Conservation (phyloP, 2,329 filamentous ascomycete species). For the Pezicula rhizophila region DNA sequence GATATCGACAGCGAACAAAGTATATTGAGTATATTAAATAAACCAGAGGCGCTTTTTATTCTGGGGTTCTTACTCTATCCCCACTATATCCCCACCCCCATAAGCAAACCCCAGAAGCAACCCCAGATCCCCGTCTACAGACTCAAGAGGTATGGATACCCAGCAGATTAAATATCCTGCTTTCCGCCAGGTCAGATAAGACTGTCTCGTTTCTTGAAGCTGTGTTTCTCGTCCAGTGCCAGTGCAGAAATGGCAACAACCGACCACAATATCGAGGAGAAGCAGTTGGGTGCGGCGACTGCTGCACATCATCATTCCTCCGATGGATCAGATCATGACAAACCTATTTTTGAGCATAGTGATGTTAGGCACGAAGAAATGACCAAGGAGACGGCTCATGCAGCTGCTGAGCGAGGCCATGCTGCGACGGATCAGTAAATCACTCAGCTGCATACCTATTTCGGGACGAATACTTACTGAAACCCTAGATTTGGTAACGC, state of each 20-base stretch:
- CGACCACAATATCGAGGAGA: slow-evolving; percentile 4
- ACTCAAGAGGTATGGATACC: too few species aligned
- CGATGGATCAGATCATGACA: neutral
- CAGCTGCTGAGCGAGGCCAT: slow-evolving; percentile 21
- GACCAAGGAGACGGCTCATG: slow-evolving; percentile 14
- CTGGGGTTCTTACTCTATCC: too few species aligned
- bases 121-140: too few species aligned
- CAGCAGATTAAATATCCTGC: too few species aligned
- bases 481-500: slow-evolving; percentile 36
- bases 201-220: too few species aligned
- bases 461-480: neutral
- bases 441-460: neutral
- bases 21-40: too few species aligned
- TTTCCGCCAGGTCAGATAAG: too few species aligned
- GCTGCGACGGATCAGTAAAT: slow-evolving; percentile 21
- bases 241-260: neutral
- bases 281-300: neutral
- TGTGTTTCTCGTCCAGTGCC: neutral
- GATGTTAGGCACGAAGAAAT: too few species aligned
- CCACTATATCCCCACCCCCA: too few species aligned
- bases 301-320: neutral
- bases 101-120: too few species aligned
- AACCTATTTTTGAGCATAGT: slow-evolving; percentile 3
- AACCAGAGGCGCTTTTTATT: too few species aligned
- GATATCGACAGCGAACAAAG: too few species aligned